A percentile compares a stretch with the other conserved stretches of the same genome.
These are phyloP conservation scores for Angomonas desouzai DNA, from an alignment of 208 protist species.

Conservation along the genomic window DNA sequence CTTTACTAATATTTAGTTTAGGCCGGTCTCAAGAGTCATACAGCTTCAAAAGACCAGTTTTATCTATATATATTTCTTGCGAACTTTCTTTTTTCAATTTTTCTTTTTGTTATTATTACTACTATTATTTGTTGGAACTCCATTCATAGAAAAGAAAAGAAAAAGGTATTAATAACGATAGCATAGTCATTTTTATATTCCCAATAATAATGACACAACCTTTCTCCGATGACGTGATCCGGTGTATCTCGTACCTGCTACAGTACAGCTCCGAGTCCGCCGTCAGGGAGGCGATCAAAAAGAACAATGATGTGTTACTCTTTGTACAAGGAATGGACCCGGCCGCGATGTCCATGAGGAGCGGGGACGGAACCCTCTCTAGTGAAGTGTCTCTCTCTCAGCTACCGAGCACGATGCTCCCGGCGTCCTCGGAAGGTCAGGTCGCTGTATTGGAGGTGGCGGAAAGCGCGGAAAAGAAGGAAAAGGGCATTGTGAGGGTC, in stretches of 20 bases:
- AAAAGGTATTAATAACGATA: constrained; percentile 7
- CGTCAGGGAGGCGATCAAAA: constrained; percentile 45
- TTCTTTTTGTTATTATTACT: constrained; percentile 1
- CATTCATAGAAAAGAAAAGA: constrained; percentile 1
- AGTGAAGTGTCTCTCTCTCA: background rate
- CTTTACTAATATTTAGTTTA: no score
- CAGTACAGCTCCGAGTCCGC: constrained; percentile 38
- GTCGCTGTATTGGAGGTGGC: constrained; percentile 12
- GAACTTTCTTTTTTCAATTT: no score
- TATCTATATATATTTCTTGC: no score
- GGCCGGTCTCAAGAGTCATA: no score
- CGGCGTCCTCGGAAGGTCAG: background rate
- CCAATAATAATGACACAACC: constrained; percentile 6
- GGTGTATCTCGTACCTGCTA: constrained; percentile 50
- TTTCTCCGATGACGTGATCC: constrained; percentile 54
- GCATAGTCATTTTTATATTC: background rate
- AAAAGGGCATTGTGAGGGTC: background rate
- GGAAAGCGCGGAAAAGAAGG: constrained; percentile 4
- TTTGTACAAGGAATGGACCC: constrained; percentile 16
- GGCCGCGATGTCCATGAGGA: background rate
- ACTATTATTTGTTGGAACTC: background rate
- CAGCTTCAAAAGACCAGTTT: no score
- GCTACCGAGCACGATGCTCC: constrained; percentile 1
- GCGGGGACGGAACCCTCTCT: background rate
- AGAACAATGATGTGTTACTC: constrained; percentile 20